Evolutionary conservation across 768 basidiomycete genomes (phyloP), one percentile per base, ranked within the genome.

Genomic region (Trametopsis cervina): DNA sequence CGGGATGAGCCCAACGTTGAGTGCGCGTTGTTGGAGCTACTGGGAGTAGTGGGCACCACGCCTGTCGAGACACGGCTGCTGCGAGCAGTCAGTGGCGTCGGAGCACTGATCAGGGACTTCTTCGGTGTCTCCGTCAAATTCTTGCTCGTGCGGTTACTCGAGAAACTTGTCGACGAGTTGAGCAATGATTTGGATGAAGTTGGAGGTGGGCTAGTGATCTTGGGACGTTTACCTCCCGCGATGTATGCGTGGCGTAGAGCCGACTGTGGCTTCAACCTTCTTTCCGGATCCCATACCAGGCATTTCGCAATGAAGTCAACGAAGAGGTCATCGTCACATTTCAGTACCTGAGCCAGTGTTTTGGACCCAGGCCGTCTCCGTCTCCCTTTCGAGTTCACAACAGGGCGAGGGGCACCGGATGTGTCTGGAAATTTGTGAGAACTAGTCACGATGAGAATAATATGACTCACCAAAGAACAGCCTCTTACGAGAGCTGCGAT

Each of bases 241-340:
- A 96, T 75, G 69, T 92, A 97, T 10, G 89, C 86, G 67, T 97
- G 95, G 20, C 92, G 81, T 70, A 97, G 65, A 0, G 95, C 95
- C 9, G 86, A 78, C 57, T 92, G 87, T 3, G 95, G 95, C 65
- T 96, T 98, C 62, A 99, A 76, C 25, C 96, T 80, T 43, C 89
- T 80, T 58, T 98, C 95, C 7, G 96, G 96, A 69, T 99, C 96
- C 94, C 94, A 99, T 23, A 89, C 76, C n/a, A 99, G 74, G 67
- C 96, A 99, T 64, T 95, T 97, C 1, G 89, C 76, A 54, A 98
- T 86, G 64, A 99, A 99, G 68, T 99, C 96, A 48, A 99, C 75
- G 56, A 99, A 98, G 38, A 89, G 83, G 50, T 95, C 91, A 61
- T 98, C 96, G 50, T 93, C 89, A 60, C 85, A 89, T 47, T 89